Conservation (phyloP, 176 grass and related monocot genomes). For the Stipa capillata region DNA sequence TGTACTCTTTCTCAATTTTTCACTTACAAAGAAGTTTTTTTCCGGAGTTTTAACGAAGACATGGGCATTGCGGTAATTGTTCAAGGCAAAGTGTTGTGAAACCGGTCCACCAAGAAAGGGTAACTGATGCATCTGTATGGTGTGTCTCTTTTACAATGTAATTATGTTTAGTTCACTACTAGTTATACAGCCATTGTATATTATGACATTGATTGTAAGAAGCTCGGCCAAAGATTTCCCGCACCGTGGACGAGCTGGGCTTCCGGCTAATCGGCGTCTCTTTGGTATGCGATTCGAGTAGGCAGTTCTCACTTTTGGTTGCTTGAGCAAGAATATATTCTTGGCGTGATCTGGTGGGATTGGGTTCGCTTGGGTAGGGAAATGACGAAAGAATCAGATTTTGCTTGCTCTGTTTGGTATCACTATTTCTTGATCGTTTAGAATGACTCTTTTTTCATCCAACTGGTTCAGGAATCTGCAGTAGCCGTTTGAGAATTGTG, state of each 20-base stretch:
- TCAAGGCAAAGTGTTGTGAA: no score
- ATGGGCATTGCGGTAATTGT: no score
- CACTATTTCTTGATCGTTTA: background rate
- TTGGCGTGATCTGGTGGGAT: background rate
- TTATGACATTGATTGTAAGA: no score
- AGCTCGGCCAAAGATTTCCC: no score
- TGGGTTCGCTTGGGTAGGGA: background rate
- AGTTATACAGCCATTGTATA: no score
- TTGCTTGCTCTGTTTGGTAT: background rate
- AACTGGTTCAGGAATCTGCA: background rate
- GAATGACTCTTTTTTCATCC: background rate
- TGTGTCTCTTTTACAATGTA: no score
- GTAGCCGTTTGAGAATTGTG: background rate
- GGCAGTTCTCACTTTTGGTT: background rate
- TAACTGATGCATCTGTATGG: no score
- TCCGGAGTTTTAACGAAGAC: no score
- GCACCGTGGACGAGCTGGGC: background rate
- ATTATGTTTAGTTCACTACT: no score
- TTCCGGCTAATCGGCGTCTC: background rate
- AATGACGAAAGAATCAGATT: background rate
- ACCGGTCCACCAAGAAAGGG: no score
- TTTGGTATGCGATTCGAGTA: background rate
- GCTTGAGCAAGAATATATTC: background rate
- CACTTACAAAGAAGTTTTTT: no score
- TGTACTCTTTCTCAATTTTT: no score